A percentile compares a stretch with the other conserved stretches of the same genome.
These are phyloP conservation scores for Suillus plorans DNA, from an alignment of 768 basidiomycete genomes.

Conservation along the genomic window DNA sequence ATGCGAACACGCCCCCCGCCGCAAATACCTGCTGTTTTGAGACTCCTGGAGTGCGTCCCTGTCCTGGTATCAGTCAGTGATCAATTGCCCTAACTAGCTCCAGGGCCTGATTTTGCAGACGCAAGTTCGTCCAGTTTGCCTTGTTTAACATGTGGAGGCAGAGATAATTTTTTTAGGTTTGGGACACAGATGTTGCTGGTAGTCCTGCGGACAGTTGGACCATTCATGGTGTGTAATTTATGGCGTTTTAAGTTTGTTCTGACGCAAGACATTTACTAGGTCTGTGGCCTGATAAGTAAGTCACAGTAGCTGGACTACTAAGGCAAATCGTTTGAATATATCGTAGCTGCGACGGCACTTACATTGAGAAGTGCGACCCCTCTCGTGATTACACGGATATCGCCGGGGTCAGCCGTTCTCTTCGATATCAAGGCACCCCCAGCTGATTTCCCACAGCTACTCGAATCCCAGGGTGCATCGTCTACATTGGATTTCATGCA, in stretches of 20 bases:
- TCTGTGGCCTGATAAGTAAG: conserved; percentile 66
- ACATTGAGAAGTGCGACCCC: conserved; percentile 35
- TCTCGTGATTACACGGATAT: conserved; percentile 48
- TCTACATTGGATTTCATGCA: conserved; percentile 62
- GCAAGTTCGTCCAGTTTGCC: conserved; percentile 39
- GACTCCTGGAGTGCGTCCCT: conserved; percentile 53
- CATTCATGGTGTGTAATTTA: conserved; percentile 57
- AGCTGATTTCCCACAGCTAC: conserved; percentile 40
- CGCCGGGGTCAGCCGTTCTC: conserved; percentile 30
- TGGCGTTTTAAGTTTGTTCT: conserved; percentile 7
- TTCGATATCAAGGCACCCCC: not conserved
- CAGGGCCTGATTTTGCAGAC: conserved; percentile 64
- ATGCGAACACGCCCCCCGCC: conserved; percentile 36
- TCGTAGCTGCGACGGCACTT: conserved; percentile 54
- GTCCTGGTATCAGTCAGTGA: not conserved
- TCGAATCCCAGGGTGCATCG: conserved; percentile 55
- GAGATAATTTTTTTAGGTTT: conserved; percentile 46
- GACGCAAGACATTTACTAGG: conserved; percentile 35
- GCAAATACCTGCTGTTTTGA: conserved; percentile 65
- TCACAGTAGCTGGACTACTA: conserved; percentile 2
- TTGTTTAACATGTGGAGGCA: not conserved
- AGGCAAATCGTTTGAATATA: not conserved
- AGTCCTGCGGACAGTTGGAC: conserved; percentile 73
- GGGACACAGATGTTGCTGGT: conserved; percentile 64
- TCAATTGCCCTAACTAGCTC: conserved; percentile 2